Evolutionary conservation across 345 rosid genomes (phyloP).

Genomic region (Aquilaria yunnanensis): DNA sequence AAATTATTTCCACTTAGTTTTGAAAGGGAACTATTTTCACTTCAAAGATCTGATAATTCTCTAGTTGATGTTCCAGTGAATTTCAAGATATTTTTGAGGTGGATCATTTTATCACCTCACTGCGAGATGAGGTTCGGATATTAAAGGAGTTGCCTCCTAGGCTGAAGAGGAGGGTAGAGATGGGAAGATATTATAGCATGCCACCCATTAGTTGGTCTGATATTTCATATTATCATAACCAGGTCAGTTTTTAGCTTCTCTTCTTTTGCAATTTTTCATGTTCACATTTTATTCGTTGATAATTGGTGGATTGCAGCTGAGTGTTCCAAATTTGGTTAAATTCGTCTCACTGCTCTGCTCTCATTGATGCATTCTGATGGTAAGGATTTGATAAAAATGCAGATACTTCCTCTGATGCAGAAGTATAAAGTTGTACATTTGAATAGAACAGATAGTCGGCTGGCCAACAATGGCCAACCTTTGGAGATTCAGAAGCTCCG

Average conservation of each 20-base stretch:
- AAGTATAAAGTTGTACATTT: conserved; percentile 84
- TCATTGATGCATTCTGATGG: too few relatives aligned
- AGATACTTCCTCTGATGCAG: conserved; percentile 89
- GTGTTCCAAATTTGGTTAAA: too few relatives aligned
- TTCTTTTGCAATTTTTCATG: background rate
- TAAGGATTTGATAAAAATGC: conserved; percentile 12
- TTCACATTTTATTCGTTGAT: background rate
- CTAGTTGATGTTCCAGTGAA: conserved; percentile 43
- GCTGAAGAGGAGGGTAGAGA: conserved; percentile 56
- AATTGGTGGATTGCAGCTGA: too few relatives aligned
- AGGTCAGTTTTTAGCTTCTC: conserved; percentile 27
- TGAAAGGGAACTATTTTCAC: conserved; percentile 2
- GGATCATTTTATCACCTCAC: conserved; percentile 69
- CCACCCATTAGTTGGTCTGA: conserved; percentile 90
- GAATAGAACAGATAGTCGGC: conserved; percentile 88
- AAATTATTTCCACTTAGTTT: background rate
- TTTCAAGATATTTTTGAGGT: conserved; percentile 85
- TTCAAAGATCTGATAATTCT: background rate
- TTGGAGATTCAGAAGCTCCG: conserved; percentile 85
- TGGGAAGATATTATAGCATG: conserved; percentile 57
- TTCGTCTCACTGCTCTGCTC: too few relatives aligned
- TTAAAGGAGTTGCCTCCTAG: conserved; percentile 78
- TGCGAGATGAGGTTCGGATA: conserved; percentile 83
- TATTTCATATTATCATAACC: conserved; percentile 67
- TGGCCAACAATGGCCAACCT: conserved; percentile 76